Conservation (phyloP, 305 asterid genomes). For the Fraxinus sp. region DNA sequence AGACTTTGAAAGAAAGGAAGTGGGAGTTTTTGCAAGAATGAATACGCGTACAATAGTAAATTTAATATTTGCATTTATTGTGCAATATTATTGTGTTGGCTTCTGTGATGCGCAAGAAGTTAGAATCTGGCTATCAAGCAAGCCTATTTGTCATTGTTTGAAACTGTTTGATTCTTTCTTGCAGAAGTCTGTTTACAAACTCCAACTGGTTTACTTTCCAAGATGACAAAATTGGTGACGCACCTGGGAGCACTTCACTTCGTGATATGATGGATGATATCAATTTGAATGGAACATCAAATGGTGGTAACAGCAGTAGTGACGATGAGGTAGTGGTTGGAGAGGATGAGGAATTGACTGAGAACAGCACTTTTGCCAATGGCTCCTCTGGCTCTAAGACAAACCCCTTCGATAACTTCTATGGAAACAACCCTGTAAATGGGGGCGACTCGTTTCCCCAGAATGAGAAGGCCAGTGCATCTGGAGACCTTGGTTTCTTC, state of each 20-base stretch:
- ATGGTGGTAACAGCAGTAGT: slow-evolving; percentile 53
- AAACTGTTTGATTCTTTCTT: slow-evolving; percentile 28
- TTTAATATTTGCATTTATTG: background rate
- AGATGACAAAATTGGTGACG: slow-evolving; percentile 62
- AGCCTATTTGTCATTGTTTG: slow-evolving; percentile 15
- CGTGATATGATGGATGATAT: slow-evolving; percentile 63
- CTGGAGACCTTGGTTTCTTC: slow-evolving; percentile 53
- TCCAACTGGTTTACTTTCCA: slow-evolving; percentile 98
- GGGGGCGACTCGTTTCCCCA: slow-evolving; percentile 26
- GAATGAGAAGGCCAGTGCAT: slow-evolving; percentile 34
- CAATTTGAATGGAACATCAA: slow-evolving; percentile 54
- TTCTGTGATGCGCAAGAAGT: background rate
- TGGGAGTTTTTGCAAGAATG: background rate
- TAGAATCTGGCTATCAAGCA: background rate
- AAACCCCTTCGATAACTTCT: slow-evolving; percentile 31
- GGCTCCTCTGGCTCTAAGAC: slow-evolving; percentile 34
- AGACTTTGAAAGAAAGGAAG: background rate
- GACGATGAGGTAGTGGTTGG: slow-evolving; percentile 92
- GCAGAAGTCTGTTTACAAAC: slow-evolving; percentile 89
- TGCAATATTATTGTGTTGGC: background rate
- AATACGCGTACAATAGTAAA: background rate
- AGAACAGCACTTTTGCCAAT: slow-evolving; percentile 38
- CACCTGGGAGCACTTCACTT: slow-evolving; percentile 48
- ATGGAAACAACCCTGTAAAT: slow-evolving; percentile 28
- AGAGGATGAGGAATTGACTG: slow-evolving; percentile 64